Base-by-base conservation (phyloP, 1,284 basidiomycete species). In the Tylopilus sp. region DNA sequence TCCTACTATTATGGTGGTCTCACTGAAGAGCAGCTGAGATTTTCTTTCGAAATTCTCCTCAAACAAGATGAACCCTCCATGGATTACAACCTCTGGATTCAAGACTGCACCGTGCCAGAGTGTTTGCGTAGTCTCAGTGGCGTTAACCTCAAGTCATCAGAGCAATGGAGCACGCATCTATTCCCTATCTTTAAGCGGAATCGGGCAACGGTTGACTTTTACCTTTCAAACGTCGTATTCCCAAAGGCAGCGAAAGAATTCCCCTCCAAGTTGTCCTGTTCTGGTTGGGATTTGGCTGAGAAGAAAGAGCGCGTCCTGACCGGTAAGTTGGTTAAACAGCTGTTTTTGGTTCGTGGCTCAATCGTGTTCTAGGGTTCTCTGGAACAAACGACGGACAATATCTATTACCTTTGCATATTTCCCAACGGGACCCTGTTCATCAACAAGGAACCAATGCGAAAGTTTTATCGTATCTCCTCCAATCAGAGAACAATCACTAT, bases 361-460 rank as follows among this genome's bases (percentile, higher is more conserved):
- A 22, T 18, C 4, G 8, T 18, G 3, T 24, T 82, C 76, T 6
- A 88, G 87, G 87, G 0, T 89, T 89, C 69, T 88, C 86, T 53
- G 87, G 87, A 15, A 88, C 87, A 2, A 89, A 88, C 58, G 87
- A 89, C 68, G 83, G 82, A 41, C 79, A 74, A 54, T 82, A 86
- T 63, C 72, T 89, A 1, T 74, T 88, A 5, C 87, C 87, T 1
- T 77, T 77, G 0, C 81, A 82, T 1, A 84, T 88, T 52, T 67
- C 66, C 0, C 87, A 88, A 61, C 61, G 69, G 0, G 84, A 88
- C 63, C 80, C 80, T 0, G 67, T 77, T 2, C 75, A 79, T 38
- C 86, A 87, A 63, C 74, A 71, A 0, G 73, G 78, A n/a, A 88
- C 86, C 2, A 88, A 87, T 58, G 87, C 87, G 1, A 80, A 80